Conservation (phyloP, 2,329 filamentous ascomycete genomes). For the Neopestalotiopsis sp. region DNA sequence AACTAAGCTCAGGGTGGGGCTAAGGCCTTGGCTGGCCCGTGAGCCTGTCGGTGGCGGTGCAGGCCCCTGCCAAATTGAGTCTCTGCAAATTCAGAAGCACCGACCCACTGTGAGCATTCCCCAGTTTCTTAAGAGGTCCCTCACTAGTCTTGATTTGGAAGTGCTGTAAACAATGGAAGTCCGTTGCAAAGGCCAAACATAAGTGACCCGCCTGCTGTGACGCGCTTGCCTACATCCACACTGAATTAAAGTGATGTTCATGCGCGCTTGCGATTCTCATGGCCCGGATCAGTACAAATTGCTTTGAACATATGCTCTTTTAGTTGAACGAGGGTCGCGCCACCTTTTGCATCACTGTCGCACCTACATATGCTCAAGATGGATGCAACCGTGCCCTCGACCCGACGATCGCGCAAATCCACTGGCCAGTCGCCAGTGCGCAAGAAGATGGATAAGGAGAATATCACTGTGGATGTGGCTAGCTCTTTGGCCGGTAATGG, state of each 20-base stretch:
- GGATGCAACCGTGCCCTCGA: slow-evolving; percentile 59
- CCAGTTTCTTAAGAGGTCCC: not conserved
- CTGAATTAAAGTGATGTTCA: not conserved
- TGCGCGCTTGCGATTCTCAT: not conserved
- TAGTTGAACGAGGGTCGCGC: not conserved
- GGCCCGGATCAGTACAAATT: not conserved
- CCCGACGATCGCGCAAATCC: slow-evolving; percentile 72
- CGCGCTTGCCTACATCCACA: slow-evolving; percentile 6
- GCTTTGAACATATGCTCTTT: not conserved
- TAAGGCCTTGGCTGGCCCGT: not conserved
- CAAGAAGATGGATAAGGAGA: slow-evolving; percentile 74
- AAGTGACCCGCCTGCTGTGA: not conserved
- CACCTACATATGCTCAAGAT: slow-evolving; percentile 23
- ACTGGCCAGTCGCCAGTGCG: slow-evolving; percentile 64
- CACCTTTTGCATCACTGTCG: not conserved
- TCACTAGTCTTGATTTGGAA: slow-evolving; percentile 18
- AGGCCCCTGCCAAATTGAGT: not conserved
- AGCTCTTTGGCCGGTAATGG: slow-evolving; percentile 54
- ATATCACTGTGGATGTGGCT: slow-evolving; percentile 72
- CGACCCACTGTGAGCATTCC: not conserved
- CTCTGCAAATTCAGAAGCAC: not conserved
- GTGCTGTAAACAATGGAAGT: slow-evolving; percentile 20
- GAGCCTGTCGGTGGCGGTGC: not conserved
- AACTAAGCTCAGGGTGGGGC: not conserved
- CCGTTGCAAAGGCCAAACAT: not conserved